These are phyloP conservation scores for Trifolium subterraneum DNA, from an alignment of 306 rosid species.

Conservation along the genomic window DNA sequence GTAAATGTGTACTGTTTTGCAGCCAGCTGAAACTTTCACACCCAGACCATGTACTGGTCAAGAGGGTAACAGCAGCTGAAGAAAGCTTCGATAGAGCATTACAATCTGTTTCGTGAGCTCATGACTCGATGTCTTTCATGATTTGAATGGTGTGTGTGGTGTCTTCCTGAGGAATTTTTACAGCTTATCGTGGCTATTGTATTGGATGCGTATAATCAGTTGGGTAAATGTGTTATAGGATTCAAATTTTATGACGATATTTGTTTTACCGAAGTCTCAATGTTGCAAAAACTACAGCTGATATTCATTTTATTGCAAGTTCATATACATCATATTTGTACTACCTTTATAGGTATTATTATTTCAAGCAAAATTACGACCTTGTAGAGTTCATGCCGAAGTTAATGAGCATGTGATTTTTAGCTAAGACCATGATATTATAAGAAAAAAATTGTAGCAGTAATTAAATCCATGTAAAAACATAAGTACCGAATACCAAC, in stretches of 20 bases:
- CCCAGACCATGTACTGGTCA: slow-evolving; percentile 85
- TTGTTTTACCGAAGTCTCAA: slow-evolving; percentile 38
- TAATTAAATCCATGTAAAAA: neutral
- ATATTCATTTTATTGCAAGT: slow-evolving; percentile 34
- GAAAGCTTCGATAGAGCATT: slow-evolving; percentile 89
- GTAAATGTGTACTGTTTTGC: slow-evolving; percentile 47
- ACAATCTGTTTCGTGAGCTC: slow-evolving; percentile 66
- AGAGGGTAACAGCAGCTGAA: slow-evolving; percentile 75
- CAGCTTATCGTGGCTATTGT: slow-evolving; percentile 38
- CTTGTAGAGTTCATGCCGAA: neutral
- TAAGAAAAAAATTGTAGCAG: neutral
- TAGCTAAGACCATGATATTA: neutral
- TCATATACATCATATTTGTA: slow-evolving; percentile 39
- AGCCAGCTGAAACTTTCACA: slow-evolving; percentile 94
- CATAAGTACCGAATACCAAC: too few species aligned
- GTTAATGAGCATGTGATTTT: neutral
- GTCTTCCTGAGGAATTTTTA: slow-evolving; percentile 45
- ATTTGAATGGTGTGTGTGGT: slow-evolving; percentile 48
- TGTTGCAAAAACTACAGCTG: slow-evolving; percentile 50
- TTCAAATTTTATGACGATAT: slow-evolving; percentile 42
- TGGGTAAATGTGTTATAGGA: slow-evolving; percentile 47
- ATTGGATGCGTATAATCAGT: slow-evolving; percentile 43
- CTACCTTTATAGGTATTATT: neutral
- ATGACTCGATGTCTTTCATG: slow-evolving; percentile 30
- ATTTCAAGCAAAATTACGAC: neutral